A percentile compares a stretch with the other conserved stretches of the same genome.
These are phyloP conservation scores for Ophiocordyceps camponoti-floridani DNA, from an alignment of 2,329 filamentous ascomycete species.

Conservation along the genomic window DNA sequence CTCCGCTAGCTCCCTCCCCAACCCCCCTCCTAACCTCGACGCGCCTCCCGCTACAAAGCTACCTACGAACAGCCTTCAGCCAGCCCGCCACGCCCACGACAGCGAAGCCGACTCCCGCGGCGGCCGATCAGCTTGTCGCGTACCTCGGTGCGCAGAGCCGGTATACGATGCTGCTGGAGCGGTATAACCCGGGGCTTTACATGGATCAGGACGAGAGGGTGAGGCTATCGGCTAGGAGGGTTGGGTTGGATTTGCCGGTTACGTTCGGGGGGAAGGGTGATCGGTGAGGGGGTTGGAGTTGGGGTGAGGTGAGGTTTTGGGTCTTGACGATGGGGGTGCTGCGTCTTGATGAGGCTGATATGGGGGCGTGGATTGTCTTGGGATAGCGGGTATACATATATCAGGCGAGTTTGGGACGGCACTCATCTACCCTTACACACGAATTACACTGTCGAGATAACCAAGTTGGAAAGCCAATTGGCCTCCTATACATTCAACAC, in stretches of 20 bases:
- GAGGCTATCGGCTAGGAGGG: conserved; percentile 63
- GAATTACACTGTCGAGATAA: too few species aligned
- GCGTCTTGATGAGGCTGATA: background rate
- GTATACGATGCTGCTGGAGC: conserved; percentile 66
- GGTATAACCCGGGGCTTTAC: conserved; percentile 85
- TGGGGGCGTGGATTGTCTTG: too few species aligned
- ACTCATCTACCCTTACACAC: too few species aligned
- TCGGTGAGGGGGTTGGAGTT: background rate
- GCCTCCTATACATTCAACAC: too few species aligned
- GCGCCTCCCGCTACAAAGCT: conserved; percentile 33
- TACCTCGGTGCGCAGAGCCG: conserved; percentile 75
- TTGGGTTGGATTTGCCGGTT: conserved; percentile 75
- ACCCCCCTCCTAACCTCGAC: conserved; percentile 23
- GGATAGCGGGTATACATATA: too few species aligned
- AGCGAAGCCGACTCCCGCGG: conserved; percentile 10
- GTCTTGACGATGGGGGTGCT: background rate
- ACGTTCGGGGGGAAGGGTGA: conserved; percentile 23
- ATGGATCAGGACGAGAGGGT: conserved; percentile 78
- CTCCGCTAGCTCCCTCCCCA: conserved; percentile 62
- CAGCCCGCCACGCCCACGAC: conserved; percentile 7
- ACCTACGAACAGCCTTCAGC: conserved; percentile 12
- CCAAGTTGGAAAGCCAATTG: too few species aligned
- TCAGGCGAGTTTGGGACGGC: too few species aligned
- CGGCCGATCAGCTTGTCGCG: conserved; percentile 56
- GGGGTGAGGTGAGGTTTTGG: background rate